These are phyloP conservation scores for Crepidotus variabilis DNA, from an alignment of 768 basidiomycete species.

Conservation along the genomic window DNA sequence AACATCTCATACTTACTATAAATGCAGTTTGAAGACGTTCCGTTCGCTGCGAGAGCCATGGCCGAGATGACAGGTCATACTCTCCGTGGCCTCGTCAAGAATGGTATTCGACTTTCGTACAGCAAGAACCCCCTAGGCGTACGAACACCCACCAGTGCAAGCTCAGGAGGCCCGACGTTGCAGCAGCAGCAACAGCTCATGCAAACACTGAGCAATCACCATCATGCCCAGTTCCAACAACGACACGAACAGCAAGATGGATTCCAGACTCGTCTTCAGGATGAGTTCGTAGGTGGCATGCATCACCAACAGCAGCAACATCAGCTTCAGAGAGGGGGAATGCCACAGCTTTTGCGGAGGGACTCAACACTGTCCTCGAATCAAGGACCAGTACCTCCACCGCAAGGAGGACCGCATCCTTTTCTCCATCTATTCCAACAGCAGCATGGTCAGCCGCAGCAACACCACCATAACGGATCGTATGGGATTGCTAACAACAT, in stretches of 20 bases:
- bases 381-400: slow-evolving; percentile 3
- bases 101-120: slow-evolving; percentile 91
- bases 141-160: slow-evolving; percentile 68
- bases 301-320: slow-evolving; percentile 12
- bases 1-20: slow-evolving; percentile 4
- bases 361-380: background rate
- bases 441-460: slow-evolving; percentile 3
- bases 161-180: slow-evolving; percentile 31
- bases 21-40: slow-evolving; percentile 84
- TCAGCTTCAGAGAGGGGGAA: background rate
- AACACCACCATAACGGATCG: slow-evolving; percentile 6
- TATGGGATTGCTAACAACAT: background rate
- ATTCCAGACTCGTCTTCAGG: slow-evolving; percentile 16
- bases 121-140: slow-evolving; percentile 98
- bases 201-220: slow-evolving; percentile 27
- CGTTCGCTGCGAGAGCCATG: slow-evolving; percentile 80
- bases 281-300: slow-evolving; percentile 14
- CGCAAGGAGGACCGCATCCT: background rate
- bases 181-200: slow-evolving; percentile 38
- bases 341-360: slow-evolving; percentile 3
- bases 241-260: slow-evolving; percentile 11
- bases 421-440: background rate
- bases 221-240: slow-evolving; percentile 10
- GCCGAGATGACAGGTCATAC: slow-evolving; percentile 88
- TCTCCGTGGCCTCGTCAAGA: slow-evolving; percentile 90